Conservation (phyloP, 2,329 filamentous ascomycete species). For the Davidsoniella eucalypti region DNA sequence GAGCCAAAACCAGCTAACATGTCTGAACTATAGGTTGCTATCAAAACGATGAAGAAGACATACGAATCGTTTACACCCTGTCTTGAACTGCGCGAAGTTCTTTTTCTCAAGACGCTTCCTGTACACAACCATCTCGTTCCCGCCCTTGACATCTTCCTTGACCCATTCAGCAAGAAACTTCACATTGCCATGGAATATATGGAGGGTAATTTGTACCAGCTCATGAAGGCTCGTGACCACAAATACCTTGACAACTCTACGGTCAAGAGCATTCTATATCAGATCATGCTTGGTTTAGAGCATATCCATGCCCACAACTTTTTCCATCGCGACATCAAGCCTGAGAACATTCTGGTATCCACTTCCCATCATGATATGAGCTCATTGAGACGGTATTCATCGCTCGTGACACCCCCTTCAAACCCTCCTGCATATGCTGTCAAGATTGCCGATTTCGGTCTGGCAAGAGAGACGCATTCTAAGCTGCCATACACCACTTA, state of each 20-base stretch:
- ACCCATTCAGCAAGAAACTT: conserved; percentile 87
- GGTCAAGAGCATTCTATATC: conserved; percentile 94
- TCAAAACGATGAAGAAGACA: conserved; percentile 99
- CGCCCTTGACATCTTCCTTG: conserved; percentile 92
- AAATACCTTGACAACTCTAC: conserved; percentile 78
- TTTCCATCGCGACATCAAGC: conserved; percentile 98
- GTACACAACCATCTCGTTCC: conserved; percentile 87
- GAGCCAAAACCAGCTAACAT: too few relatives aligned
- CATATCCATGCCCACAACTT: conserved; percentile 96
- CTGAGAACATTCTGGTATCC: conserved; percentile 94
- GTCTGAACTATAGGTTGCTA: conserved; percentile 54
- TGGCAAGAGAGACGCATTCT: conserved; percentile 93
- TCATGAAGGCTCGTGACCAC: conserved; percentile 97
- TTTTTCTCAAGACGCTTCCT: conserved; percentile 83
- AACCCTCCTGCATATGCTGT: conserved; percentile 89
- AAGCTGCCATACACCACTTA: conserved; percentile 96
- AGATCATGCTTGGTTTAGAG: conserved; percentile 90
- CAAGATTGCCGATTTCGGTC: conserved; percentile 95
- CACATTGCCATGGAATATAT: conserved; percentile 99
- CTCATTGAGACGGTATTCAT: conserved; percentile 82
- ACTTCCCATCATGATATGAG: conserved; percentile 66
- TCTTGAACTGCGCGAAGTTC: conserved; percentile 86
- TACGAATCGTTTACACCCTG: conserved; percentile 87
- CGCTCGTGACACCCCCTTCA: conserved; percentile 82
- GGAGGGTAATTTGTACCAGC: conserved; percentile 96